Evolutionary conservation across 139 green algal species (phyloP).

Genomic region (Micromonas commoda): DNA sequence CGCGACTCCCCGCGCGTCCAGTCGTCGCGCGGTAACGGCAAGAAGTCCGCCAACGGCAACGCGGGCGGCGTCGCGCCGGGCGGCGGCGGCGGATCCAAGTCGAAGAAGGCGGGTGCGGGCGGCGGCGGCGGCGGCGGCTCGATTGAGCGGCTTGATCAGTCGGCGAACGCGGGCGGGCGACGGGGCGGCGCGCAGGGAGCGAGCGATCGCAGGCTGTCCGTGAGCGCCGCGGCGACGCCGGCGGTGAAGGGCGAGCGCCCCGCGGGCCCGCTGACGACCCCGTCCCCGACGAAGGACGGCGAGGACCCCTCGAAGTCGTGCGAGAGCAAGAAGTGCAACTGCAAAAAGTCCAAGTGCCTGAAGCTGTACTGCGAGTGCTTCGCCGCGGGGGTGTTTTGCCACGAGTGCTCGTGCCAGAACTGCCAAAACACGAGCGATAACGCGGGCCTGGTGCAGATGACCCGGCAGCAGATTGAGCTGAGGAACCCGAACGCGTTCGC

Average conservation of each 20-base stretch:
- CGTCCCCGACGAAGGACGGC: neutral
- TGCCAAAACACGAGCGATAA: constrained; percentile 61
- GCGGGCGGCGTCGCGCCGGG: neutral
- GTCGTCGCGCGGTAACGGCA: neutral
- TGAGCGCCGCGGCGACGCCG: neutral
- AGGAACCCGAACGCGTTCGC: constrained; percentile 56
- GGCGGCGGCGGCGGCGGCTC: too few relatives aligned
- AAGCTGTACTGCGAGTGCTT: constrained; percentile 66
- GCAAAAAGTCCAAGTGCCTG: constrained; percentile 51
- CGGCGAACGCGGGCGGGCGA: neutral
- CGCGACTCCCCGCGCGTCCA: neutral
- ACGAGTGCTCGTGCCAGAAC: constrained; percentile 55
- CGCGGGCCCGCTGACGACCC: neutral
- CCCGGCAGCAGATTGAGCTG: constrained; percentile 44
- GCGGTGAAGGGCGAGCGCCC: neutral
- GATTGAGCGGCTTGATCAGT: too few relatives aligned
- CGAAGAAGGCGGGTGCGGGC: too few relatives aligned
- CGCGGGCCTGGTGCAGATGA: constrained; percentile 36
- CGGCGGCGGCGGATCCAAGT: neutral
- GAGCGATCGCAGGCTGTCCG: neutral
- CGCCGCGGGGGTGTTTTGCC: constrained; percentile 54
- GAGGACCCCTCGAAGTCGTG: neutral
- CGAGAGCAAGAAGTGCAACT: constrained; percentile 42
- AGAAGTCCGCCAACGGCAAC: neutral
- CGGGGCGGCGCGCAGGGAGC: neutral